Conservation (phyloP, 2,329 filamentous ascomycete genomes). For the Calonectria hawksworthii region DNA sequence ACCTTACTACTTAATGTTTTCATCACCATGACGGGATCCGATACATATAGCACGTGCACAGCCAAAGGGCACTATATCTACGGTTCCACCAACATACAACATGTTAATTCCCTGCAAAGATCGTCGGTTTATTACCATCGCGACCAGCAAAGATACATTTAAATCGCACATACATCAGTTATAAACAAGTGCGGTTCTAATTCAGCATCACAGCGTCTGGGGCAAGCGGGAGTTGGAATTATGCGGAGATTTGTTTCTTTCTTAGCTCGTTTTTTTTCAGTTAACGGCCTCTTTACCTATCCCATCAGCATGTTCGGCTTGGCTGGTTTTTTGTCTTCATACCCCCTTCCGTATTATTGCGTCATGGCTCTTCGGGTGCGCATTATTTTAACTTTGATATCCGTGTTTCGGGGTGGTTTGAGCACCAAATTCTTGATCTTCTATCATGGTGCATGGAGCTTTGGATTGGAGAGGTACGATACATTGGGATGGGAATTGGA, state of each 20-base stretch:
- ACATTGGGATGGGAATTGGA: slow-evolving; percentile 19
- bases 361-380: slow-evolving; percentile 1
- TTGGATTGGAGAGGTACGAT: slow-evolving; percentile 24
- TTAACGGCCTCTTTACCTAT: slow-evolving; percentile 27
- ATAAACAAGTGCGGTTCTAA: slow-evolving; percentile 27
- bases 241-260: slow-evolving; percentile 18
- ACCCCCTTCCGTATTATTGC: slow-evolving; percentile 28
- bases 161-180: slow-evolving; percentile 14
- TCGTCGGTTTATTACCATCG: slow-evolving; percentile 8
- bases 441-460: slow-evolving; percentile 16
- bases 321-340: slow-evolving; percentile 33
- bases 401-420: slow-evolving; percentile 15
- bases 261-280: background rate
- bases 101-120: slow-evolving; percentile 8
- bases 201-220: slow-evolving; percentile 39
- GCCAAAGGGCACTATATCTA: slow-evolving; percentile 5
- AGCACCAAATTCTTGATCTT: slow-evolving; percentile 5
- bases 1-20: slow-evolving; percentile 22
- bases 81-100: slow-evolving; percentile 9
- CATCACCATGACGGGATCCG: slow-evolving; percentile 10
- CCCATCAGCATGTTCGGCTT: slow-evolving; percentile 30
- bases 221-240: slow-evolving; percentile 46
- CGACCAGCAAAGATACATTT: background rate
- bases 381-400: slow-evolving; percentile 12
- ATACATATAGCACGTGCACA: slow-evolving; percentile 11